Evolutionary conservation across 2,329 filamentous ascomycete species (phyloP).

Genomic region (Colletotrichum limetticola): DNA sequence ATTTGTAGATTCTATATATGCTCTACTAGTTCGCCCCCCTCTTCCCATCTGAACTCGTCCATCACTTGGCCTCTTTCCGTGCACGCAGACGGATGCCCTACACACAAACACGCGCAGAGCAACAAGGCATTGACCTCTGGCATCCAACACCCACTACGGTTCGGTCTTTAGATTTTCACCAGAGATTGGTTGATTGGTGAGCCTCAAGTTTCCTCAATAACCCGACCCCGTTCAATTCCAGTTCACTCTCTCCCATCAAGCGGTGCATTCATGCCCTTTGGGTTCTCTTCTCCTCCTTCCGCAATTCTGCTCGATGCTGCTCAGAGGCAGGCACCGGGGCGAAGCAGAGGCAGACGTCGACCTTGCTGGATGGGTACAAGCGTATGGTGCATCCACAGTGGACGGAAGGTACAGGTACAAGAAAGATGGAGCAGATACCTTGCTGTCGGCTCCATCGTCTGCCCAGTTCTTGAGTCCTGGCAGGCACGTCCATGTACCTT

Average conservation of each 20-base stretch:
- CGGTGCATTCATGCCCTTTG: background rate
- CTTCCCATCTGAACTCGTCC: constrained; percentile 2
- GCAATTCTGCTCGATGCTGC: background rate
- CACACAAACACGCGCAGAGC: background rate
- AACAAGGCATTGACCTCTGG: background rate
- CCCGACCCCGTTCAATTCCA: background rate
- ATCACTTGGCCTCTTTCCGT: background rate
- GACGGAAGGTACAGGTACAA: background rate
- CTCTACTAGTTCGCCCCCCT: constrained; percentile 19
- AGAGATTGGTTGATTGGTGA: constrained; percentile 14
- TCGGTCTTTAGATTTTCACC: background rate
- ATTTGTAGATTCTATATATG: constrained; percentile 19
- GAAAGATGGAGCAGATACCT: background rate
- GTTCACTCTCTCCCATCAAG: background rate
- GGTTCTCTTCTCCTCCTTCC: background rate
- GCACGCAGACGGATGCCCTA: no score
- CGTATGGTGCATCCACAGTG: background rate
- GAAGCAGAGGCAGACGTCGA: background rate
- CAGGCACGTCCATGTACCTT: constrained; percentile 1
- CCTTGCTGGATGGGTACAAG: background rate
- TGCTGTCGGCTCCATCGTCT: background rate
- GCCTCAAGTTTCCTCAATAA: constrained; percentile 14
- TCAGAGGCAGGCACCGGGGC: background rate
- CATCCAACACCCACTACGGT: background rate
- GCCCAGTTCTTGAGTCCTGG: background rate